Conservation (phyloP, 768 basidiomycete species). For the Hericium rajendrae region DNA sequence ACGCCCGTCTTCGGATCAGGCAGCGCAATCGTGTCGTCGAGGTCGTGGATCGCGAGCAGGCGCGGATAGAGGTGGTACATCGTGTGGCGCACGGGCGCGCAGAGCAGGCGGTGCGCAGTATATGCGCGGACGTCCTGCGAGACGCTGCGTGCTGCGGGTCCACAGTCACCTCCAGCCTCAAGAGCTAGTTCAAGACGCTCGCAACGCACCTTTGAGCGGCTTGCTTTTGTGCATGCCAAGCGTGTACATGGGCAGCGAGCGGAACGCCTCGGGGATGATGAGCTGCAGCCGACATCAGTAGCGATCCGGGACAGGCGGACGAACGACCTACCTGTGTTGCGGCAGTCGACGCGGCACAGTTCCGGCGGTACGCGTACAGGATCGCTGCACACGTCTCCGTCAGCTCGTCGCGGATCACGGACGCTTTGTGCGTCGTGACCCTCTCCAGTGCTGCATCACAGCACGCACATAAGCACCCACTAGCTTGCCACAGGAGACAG, state of each 20-base stretch:
- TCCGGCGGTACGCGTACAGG: conserved; percentile 76
- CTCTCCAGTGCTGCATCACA: conserved; percentile 51
- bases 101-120: conserved; percentile 65
- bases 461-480: neutral
- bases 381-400: conserved; percentile 78
- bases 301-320: neutral
- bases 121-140: conserved; percentile 92
- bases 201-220: conserved; percentile 71
- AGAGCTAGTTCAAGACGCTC: neutral
- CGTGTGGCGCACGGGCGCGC: conserved; percentile 56
- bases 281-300: conserved; percentile 39
- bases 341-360: conserved; percentile 75
- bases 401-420: conserved; percentile 74
- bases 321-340: conserved; percentile 57
- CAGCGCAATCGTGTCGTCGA: conserved; percentile 61
- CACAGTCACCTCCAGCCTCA: neutral
- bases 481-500: neutral
- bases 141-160: conserved; percentile 61
- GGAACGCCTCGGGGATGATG: conserved; percentile 90
- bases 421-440: conserved; percentile 49
- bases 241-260: conserved; percentile 71
- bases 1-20: conserved; percentile 50
- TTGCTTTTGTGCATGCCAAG: conserved; percentile 82
- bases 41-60: conserved; percentile 79
- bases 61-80: conserved; percentile 83